phyloP scores from a whole-genome alignment of 2,329 filamentous ascomycete genomes.

The Diaporthe nobilis region DNA sequence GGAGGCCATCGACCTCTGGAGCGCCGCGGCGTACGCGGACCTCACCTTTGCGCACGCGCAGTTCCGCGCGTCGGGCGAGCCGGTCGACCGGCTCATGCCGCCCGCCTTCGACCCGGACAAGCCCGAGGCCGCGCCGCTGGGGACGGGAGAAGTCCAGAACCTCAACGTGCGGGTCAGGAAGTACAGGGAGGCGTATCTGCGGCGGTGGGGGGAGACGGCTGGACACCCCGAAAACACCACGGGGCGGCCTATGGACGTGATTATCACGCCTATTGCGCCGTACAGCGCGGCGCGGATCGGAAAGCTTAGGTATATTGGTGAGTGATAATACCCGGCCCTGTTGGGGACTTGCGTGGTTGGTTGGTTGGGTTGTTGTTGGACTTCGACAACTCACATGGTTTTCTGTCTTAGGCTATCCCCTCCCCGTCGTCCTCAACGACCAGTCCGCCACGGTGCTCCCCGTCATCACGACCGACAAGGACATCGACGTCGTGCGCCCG shows the following conservation, averaged over 20 bases:
- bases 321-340: neutral
- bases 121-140: neutral
- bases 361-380: neutral
- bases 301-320: constrained; percentile 11
- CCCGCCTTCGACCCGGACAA: constrained; percentile 17
- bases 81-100: neutral
- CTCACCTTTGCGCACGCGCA: constrained; percentile 20
- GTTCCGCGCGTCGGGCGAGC: constrained; percentile 32
- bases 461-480: constrained; percentile 26
- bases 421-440: constrained; percentile 28
- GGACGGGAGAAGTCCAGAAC: neutral
- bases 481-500: constrained; percentile 10
- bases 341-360: neutral
- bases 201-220: constrained; percentile 20
- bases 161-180: constrained; percentile 7
- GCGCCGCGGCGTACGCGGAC: neutral
- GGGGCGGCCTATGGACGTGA: constrained; percentile 22
- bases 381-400: too few relatives aligned
- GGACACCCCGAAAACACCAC: neutral
- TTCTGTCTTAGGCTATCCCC: neutral
- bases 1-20: neutral
- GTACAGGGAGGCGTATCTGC: constrained; percentile 22
- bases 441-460: constrained; percentile 7
- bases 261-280: constrained; percentile 26
- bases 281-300: constrained; percentile 20